phyloP scores from a whole-genome alignment of 495 filamentous ascomycete species.

The Durotheca rogersii region DNA sequence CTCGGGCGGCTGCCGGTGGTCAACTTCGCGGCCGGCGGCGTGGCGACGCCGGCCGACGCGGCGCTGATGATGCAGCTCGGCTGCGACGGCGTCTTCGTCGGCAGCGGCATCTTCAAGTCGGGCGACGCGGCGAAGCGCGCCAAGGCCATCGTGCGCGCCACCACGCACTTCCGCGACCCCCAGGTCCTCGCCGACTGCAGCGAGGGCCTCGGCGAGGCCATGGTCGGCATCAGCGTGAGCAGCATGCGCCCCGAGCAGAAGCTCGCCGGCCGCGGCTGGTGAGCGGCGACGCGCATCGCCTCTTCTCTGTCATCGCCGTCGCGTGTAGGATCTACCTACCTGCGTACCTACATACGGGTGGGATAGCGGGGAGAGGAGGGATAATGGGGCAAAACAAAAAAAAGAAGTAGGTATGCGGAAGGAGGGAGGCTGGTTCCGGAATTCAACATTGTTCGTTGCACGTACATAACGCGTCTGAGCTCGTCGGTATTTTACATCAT shows the following conservation, averaged over 20 bases:
- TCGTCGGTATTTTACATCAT: too few species aligned
- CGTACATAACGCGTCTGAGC: too few species aligned
- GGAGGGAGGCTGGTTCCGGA: too few species aligned
- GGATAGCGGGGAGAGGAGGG: not conserved
- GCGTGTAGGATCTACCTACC: too few species aligned
- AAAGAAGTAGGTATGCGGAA: too few species aligned
- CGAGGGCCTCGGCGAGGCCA: slow-evolving; percentile 85
- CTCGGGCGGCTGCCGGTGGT: slow-evolving; percentile 90
- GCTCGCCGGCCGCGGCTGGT: slow-evolving; percentile 73
- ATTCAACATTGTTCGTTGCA: too few species aligned
- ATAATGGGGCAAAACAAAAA: not conserved
- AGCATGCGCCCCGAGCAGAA: slow-evolving; percentile 73
- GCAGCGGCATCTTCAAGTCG: slow-evolving; percentile 94
- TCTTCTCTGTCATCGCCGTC: too few species aligned
- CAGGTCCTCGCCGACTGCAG: slow-evolving; percentile 84
- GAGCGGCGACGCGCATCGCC: too few species aligned
- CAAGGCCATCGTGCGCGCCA: slow-evolving; percentile 90
- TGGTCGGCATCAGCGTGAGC: slow-evolving; percentile 87
- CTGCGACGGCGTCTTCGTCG: slow-evolving; percentile 97
- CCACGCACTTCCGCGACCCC: slow-evolving; percentile 84
- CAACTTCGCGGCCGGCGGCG: slow-evolving; percentile 97
- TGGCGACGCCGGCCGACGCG: slow-evolving; percentile 94
- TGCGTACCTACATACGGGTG: too few species aligned
- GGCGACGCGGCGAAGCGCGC: slow-evolving; percentile 86
- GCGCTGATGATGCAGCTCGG: slow-evolving; percentile 99